These are phyloP conservation scores for Trichosporon ovoides DNA, from an alignment of 1,284 basidiomycete genomes.

Conservation along the genomic window DNA sequence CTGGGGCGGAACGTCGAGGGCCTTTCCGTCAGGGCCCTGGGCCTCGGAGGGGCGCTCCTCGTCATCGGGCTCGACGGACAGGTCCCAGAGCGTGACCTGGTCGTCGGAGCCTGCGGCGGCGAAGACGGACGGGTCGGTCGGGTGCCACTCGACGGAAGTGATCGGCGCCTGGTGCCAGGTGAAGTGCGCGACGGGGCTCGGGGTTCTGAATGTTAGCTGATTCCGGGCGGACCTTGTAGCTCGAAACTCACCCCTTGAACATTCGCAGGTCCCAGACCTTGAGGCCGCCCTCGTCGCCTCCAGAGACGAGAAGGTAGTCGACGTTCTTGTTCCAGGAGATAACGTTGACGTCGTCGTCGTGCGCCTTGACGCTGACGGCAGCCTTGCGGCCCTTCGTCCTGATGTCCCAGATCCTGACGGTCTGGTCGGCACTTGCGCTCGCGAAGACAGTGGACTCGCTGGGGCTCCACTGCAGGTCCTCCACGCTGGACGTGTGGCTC, in stretches of 20 bases:
- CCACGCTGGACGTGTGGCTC: conserved; percentile 86
- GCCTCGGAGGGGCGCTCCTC: conserved; percentile 54
- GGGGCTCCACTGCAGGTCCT: conserved; percentile 97
- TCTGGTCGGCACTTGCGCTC: conserved; percentile 88
- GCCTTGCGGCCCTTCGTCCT: conserved; percentile 78
- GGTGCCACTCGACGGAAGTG: conserved; percentile 97
- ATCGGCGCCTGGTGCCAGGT: conserved; percentile 89
- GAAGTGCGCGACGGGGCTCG: conserved; percentile 83
- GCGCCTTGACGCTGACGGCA: conserved; percentile 78
- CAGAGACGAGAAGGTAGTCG: conserved; percentile 81
- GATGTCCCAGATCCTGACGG: conserved; percentile 92
- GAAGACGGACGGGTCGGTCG: conserved; percentile 91
- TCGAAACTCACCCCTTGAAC: conserved; percentile 66
- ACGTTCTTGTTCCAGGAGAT: conserved; percentile 92
- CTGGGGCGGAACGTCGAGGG: conserved; percentile 72
- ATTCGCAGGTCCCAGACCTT: conserved; percentile 97
- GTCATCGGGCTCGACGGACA: conserved; percentile 94
- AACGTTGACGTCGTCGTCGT: conserved; percentile 93
- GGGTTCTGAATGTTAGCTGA: conserved; percentile 52
- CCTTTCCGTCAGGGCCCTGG: conserved; percentile 42
- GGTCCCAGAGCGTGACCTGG: conserved; percentile 94
- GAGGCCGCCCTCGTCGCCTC: conserved; percentile 91
- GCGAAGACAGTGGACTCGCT: conserved; percentile 91
- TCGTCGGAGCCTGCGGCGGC: conserved; percentile 91
- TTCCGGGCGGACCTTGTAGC: not conserved